Evolutionary conservation across 176 grass and related monocot genomes (phyloP), one percentile per base, ranked within the genome.

Genomic region (Pharus latifolius): DNA sequence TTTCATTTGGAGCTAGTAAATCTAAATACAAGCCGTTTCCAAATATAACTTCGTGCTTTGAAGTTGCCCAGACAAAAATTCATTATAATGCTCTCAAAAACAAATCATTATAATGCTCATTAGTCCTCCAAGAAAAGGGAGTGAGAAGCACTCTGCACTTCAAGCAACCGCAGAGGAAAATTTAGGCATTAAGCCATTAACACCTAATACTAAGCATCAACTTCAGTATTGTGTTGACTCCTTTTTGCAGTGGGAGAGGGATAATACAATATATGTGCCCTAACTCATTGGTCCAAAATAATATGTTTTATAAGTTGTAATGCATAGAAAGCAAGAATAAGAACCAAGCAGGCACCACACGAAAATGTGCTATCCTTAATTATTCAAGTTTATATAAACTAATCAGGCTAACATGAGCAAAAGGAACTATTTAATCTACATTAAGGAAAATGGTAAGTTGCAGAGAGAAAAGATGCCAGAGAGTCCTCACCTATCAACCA

Each of bases 401-500:
- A 29, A 38, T 49, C 67, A 9, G 32, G 73, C 49, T 57, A 64
- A 28, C 59, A 67, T 51, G 34, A 33, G 23, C 32, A 76, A 71
- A 29, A 3, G 6, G 31, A n/a, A 2, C 30, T 74, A 74, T 33
- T 56, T 56, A 6, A 56, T 60, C 14, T 58, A 24, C 35, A 38
- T 9, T 1, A 15, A 41, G 29, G 9, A 78, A 70, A 55, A 46
- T 7, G 24, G 27, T 51, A 84, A 43, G 35, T 68, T 35, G 5
- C 9, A 60, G 55, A 31, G 19, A 26, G 29, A 42, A 37, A 53
- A 61, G 20, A 22, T 53, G 60, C 37, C 68, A 42, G 17, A 59
- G 62, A 83, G 56, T 57, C 49, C 30, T 74, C 50, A 99, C 96
- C 96, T 99, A 86, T 99, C 96, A 79, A 99, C 90, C 60, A 99